phyloP scores from a whole-genome alignment of 2,329 filamentous ascomycete genomes.

The Reticulascus tulasneorum region DNA sequence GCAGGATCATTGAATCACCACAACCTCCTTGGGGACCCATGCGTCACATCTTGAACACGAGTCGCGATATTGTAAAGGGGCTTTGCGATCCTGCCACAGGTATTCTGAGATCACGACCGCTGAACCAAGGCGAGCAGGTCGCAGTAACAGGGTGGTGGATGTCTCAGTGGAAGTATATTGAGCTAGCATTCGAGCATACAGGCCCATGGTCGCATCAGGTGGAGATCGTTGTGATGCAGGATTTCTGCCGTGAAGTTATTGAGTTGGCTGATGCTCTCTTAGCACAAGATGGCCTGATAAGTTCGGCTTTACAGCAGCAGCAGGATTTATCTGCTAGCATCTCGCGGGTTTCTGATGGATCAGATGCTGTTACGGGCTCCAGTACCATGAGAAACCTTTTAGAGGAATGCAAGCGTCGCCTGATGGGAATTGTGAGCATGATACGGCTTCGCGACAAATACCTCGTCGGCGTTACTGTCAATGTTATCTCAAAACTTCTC shows the following conservation, averaged over 20 bases:
- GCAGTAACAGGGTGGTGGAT: conserved; percentile 78
- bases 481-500: conserved; percentile 79
- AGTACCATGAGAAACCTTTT: conserved; percentile 50
- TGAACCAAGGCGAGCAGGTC: conserved; percentile 59
- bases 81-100: conserved; percentile 55
- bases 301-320: conserved; percentile 54
- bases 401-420: conserved; percentile 55
- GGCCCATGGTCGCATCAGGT: conserved; percentile 77
- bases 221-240: conserved; percentile 75
- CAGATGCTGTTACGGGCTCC: conserved; percentile 21
- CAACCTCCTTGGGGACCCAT: conserved; percentile 54
- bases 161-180: conserved; percentile 75
- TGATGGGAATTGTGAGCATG: conserved; percentile 79
- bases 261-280: conserved; percentile 85
- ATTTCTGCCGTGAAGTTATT: conserved; percentile 93
- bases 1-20: conserved; percentile 28
- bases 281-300: conserved; percentile 78
- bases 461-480: conserved; percentile 76
- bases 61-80: conserved; percentile 51
- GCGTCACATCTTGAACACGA: conserved; percentile 52
- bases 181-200: conserved; percentile 73
- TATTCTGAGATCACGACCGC: conserved; percentile 47
- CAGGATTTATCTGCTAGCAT: conserved; percentile 14
- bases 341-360: conserved; percentile 13
- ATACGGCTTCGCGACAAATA: conserved; percentile 84